Conservation (phyloP, 345 rosid genomes). For the Mercurialis annua region DNA sequence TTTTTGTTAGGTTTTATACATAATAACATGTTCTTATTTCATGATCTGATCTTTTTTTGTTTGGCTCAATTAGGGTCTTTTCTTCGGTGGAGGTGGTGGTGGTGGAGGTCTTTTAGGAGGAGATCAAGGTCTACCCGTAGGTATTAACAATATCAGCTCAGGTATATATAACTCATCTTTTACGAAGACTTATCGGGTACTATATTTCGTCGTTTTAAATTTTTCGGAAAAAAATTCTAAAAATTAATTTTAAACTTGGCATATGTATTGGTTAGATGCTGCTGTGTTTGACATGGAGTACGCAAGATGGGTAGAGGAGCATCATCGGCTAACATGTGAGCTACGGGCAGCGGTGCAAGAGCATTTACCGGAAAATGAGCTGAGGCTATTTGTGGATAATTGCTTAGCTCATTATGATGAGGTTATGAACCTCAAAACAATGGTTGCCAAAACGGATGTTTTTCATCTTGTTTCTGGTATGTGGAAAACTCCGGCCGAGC, state of each 20-base stretch:
- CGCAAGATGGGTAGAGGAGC: slow-evolving; percentile 83
- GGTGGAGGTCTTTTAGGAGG: slow-evolving; percentile 53
- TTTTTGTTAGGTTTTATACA: not conserved
- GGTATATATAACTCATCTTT: slow-evolving; percentile 35
- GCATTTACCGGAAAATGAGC: slow-evolving; percentile 79
- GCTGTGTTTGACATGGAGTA: slow-evolving; percentile 88
- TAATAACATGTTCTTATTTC: not conserved
- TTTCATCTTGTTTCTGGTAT: slow-evolving; percentile 90
- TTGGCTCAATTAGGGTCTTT: slow-evolving; percentile 53
- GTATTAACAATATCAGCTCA: slow-evolving; percentile 51
- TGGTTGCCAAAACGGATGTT: slow-evolving; percentile 80
- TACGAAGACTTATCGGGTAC: too few relatives aligned
- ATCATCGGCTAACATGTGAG: slow-evolving; percentile 74
- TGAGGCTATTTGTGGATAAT: slow-evolving; percentile 73
- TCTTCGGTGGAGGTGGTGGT: slow-evolving; percentile 75
- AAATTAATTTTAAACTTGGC: not conserved
- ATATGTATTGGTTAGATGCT: slow-evolving; percentile 46
- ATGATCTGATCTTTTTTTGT: not conserved
- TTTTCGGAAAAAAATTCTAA: not conserved
- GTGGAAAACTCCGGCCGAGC: slow-evolving; percentile 97
- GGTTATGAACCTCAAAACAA: slow-evolving; percentile 66
- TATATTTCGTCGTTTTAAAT: not conserved
- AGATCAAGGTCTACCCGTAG: slow-evolving; percentile 68
- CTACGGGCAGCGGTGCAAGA: slow-evolving; percentile 91
- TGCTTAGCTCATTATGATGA: slow-evolving; percentile 78